Evolutionary conservation across 208 protist species (phyloP), one percentile per base, ranked within the genome.

Genomic region (Sergeia podlipaevii): DNA sequence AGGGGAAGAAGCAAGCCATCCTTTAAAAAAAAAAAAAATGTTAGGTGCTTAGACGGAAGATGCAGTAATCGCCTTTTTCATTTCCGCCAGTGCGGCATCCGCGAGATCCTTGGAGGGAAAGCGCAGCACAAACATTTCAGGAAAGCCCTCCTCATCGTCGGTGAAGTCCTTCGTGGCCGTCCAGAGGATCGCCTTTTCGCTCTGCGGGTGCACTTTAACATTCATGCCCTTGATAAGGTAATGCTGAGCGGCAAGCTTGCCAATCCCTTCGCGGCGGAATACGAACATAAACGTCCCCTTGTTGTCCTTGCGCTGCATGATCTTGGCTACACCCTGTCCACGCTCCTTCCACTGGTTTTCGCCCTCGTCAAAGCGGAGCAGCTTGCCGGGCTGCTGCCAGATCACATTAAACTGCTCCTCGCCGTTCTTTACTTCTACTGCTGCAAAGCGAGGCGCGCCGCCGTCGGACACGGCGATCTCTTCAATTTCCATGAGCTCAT

Each of bases 281-380:
- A 96, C 59, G 61, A 96, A 94, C 69, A 89, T 85, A 72, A 65
- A 87, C 48, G 69, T 55, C 23, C 66, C 69, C 0, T 27, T 13
- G 29, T 85, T 74, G 33, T 84, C 80, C 69, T 96, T 94, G 39
- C 66, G 58, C 41, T 77, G 60, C 44, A 97, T 50, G 8, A 97
- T 74, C 54, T 87, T 89, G 13, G 81, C 83, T 6, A 58, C 74
- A 2, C 91, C 91, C 53, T 89, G 69, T 0, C 86, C 91, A 37
- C 91, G 79, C 73, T 97, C 91, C 75, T 95, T 97, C 91, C 91
- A 97, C 60, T 72, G 53, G 54, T 97, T 97, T 66, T 95, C 89
- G 26, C 86, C 91, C 54, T 97, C 88, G 41, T 97, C 88, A 53
- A 97, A 97, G 47, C 91, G 88, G 28, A 91, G 65, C 18, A 95